phyloP scores from a whole-genome alignment of 768 basidiomycete genomes.

The Suillus americanus region DNA sequence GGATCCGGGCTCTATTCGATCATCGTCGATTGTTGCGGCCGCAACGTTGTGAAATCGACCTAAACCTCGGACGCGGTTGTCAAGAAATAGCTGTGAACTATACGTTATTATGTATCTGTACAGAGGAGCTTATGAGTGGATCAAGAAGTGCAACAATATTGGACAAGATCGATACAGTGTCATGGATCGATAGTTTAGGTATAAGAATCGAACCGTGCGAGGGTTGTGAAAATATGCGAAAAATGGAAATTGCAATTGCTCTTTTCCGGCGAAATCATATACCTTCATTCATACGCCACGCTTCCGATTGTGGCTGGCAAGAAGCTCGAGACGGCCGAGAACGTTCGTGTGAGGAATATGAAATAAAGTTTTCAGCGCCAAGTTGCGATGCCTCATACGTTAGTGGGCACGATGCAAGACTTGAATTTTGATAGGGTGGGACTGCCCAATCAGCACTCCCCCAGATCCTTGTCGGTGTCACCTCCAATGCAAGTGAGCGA shows the following conservation, averaged over 20 bases:
- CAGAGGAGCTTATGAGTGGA: background rate
- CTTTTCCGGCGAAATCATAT: background rate
- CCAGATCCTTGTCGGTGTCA: background rate
- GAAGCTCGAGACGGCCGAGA: background rate
- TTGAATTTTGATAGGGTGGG: background rate
- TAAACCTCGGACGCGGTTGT: background rate
- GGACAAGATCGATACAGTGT: background rate
- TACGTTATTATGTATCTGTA: background rate
- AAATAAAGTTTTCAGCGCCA: background rate
- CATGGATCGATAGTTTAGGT: background rate
- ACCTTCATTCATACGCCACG: background rate
- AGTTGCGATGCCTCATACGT: background rate
- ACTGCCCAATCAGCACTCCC: background rate
- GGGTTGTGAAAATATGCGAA: background rate
- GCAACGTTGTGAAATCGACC: background rate
- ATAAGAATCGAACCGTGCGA: background rate
- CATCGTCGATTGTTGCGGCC: background rate
- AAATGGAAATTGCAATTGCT: background rate
- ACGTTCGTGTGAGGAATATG: background rate
- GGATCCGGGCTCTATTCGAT: background rate
- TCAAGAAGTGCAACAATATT: background rate
- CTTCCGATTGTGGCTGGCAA: background rate
- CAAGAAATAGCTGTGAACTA: background rate
- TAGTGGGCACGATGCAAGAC: background rate
- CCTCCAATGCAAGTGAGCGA: background rate